Evolutionary conservation across 306 rosid genomes (phyloP).

Genomic region (Cucumis melo): DNA sequence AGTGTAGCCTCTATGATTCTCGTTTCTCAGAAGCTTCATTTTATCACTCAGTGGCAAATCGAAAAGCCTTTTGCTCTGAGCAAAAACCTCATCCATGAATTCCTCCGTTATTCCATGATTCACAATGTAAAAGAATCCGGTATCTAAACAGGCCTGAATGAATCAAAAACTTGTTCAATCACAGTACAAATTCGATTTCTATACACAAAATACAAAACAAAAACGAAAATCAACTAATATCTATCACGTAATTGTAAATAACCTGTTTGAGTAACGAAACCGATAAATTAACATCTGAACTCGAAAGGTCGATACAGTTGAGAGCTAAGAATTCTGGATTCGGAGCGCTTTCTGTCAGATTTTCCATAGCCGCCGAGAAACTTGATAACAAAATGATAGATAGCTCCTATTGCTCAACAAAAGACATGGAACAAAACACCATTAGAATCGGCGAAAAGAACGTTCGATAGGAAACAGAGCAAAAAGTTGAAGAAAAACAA

Average conservation of each 20-base stretch:
- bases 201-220: background rate
- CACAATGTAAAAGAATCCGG: constrained; percentile 84
- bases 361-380: constrained; percentile 25
- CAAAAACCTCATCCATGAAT: constrained; percentile 62
- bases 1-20: constrained; percentile 74
- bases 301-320: constrained; percentile 62
- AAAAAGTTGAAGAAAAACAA: background rate
- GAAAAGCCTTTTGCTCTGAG: constrained; percentile 52
- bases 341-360: constrained; percentile 11
- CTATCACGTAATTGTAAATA: background rate
- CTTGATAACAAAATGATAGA: background rate
- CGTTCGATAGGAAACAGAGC: background rate
- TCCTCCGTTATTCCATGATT: constrained; percentile 66
- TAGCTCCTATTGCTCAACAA: background rate
- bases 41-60: constrained; percentile 40
- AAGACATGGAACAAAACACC: background rate
- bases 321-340: constrained; percentile 30
- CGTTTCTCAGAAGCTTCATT: constrained; percentile 70
- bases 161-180: background rate
- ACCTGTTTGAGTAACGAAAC: constrained; percentile 75
- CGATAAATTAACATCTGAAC: constrained; percentile 40
- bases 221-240: background rate
- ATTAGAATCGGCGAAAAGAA: background rate
- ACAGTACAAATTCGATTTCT: background rate
- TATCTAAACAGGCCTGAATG: constrained; percentile 78